Evolutionary conservation across 306 rosid species (phyloP).

Genomic region (Casuarina cunninghamiana): DNA sequence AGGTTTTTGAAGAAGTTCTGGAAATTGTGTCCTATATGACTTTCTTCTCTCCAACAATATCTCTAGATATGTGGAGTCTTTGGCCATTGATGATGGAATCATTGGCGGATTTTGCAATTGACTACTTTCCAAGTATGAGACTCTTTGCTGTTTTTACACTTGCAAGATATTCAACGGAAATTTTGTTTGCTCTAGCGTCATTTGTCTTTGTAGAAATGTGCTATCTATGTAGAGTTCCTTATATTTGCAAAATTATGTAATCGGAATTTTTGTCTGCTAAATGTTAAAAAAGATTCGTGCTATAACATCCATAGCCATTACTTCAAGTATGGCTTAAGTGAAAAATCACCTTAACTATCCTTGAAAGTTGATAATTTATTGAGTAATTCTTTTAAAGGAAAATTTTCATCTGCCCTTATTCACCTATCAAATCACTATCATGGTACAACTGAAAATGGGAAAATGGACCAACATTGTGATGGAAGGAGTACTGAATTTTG

Average conservation of each 20-base stretch:
- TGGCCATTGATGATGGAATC: slow-evolving; percentile 99
- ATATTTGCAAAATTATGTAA: neutral
- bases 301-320: too few species aligned
- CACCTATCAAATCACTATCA: too few species aligned
- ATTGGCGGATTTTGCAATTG: slow-evolving; percentile 89
- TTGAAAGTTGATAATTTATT: neutral
- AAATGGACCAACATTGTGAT: neutral
- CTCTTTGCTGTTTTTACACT: neutral
- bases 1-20: slow-evolving; percentile 98
- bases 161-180: neutral
- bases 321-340: neutral
- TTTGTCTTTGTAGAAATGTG: neutral
- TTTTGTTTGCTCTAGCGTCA: neutral
- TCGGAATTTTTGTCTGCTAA: neutral
- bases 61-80: slow-evolving; percentile 94
- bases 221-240: neutral
- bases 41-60: slow-evolving; percentile 87
- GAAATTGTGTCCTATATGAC: slow-evolving; percentile 97
- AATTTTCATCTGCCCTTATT: neutral
- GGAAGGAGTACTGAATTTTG: neutral
- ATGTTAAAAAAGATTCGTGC: neutral
- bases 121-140: slow-evolving; percentile 80
- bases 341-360: neutral
- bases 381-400: too few species aligned
- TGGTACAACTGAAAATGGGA: neutral